Conservation (phyloP, 805 yeast species). For the Wickerhamiella occidentalis region DNA sequence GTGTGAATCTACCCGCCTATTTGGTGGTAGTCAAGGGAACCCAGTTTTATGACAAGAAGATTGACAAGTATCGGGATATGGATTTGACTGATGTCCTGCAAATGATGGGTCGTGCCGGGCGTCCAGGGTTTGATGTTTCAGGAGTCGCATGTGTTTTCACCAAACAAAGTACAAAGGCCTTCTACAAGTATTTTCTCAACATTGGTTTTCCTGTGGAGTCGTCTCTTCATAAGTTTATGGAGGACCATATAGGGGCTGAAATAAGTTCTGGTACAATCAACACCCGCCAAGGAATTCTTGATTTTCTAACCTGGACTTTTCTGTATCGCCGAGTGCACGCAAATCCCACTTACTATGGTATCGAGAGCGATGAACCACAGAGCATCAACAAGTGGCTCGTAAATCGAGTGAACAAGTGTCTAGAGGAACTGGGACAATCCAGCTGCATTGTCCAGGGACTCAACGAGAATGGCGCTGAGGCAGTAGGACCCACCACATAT, state of each 20-base stretch:
- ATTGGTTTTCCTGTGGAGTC: conserved; percentile 78
- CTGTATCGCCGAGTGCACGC: conserved; percentile 61
- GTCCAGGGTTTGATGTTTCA: conserved; percentile 68
- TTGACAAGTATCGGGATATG: conserved; percentile 65
- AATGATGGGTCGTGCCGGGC: conserved; percentile 80
- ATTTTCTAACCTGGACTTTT: conserved; percentile 67
- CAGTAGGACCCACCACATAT: conserved; percentile 54
- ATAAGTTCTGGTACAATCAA: conserved; percentile 56
- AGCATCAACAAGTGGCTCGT: conserved; percentile 27
- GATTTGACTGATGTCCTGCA: conserved; percentile 70
- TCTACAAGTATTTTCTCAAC: conserved; percentile 66
- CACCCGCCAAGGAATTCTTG: conserved; percentile 57
- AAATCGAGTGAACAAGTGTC: conserved; percentile 50
- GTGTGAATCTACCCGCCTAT: conserved; percentile 73
- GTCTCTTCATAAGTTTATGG: conserved; percentile 63
- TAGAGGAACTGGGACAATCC: conserved; percentile 57
- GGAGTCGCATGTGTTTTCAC: conserved; percentile 70
- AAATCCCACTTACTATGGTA: conserved; percentile 66
- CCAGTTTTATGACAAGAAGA: conserved; percentile 43
- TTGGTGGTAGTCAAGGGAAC: conserved; percentile 71
- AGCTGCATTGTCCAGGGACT: conserved; percentile 40
- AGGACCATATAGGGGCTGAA: conserved; percentile 72
- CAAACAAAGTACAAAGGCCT: conserved; percentile 59
- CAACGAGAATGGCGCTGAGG: conserved; percentile 25
- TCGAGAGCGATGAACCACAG: conserved; percentile 31